These are phyloP conservation scores for Kappamyces sp. DNA, from an alignment of 192 early-diverging fungal genomes.

Conservation along the genomic window DNA sequence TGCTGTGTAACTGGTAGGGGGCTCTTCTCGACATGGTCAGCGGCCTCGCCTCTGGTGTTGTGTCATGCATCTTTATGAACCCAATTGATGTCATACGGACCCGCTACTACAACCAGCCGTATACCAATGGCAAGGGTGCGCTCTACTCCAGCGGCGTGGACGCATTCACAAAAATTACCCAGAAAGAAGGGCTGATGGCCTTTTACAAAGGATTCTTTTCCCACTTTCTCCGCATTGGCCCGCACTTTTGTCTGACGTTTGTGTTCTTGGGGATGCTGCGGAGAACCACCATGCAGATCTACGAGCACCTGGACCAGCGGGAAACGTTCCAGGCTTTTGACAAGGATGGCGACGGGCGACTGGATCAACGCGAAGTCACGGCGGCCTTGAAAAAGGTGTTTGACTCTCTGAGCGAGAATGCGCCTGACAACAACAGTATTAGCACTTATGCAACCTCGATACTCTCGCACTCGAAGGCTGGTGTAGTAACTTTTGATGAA, in stretches of 20 bases:
- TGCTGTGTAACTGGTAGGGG: no score
- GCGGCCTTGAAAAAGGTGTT: constrained; percentile 30
- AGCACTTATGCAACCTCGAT: no score
- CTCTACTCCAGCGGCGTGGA: constrained; percentile 45
- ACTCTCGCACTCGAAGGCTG: no score
- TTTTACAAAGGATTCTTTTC: constrained; percentile 69
- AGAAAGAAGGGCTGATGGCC: constrained; percentile 53
- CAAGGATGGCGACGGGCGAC: constrained; percentile 38
- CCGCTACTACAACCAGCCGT: constrained; percentile 67
- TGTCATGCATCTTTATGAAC: constrained; percentile 45
- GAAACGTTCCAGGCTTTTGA: constrained; percentile 48
- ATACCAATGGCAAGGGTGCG: constrained; percentile 52
- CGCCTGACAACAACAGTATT: no score
- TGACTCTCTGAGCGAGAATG: no score
- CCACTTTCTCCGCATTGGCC: constrained; percentile 72
- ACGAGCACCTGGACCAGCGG: constrained; percentile 36
- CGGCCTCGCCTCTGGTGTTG: constrained; percentile 53
- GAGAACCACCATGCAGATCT: constrained; percentile 29
- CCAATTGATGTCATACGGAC: constrained; percentile 57
- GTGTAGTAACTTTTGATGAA: no score
- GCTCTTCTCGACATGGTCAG: constrained; percentile 68
- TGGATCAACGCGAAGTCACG: constrained; percentile 32
- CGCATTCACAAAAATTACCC: constrained; percentile 50
- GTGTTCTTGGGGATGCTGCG: constrained; percentile 63
- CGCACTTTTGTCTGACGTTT: constrained; percentile 72